A percentile compares a stretch with the other conserved stretches of the same genome.
Evolutionary conservation across 2,329 filamentous ascomycete species (phyloP).

Genomic region (Arthrobotrys megalospora): DNA sequence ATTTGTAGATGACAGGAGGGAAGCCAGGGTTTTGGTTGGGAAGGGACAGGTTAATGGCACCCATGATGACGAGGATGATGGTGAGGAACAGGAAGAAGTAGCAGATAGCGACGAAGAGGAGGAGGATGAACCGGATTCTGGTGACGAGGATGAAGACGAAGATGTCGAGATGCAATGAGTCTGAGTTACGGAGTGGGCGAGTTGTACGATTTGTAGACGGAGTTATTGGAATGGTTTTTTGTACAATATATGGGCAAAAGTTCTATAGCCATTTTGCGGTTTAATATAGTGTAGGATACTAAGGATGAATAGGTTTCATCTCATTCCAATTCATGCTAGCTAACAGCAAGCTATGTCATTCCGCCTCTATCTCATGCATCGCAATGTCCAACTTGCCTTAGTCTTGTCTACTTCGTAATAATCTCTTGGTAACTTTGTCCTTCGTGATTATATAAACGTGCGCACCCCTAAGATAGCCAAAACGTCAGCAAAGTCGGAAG

Average conservation of each 20-base stretch:
- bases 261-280: conserved; percentile 38
- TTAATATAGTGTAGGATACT: conserved; percentile 43
- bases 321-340: conserved; percentile 26
- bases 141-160: conserved; percentile 28
- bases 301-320: conserved; percentile 25
- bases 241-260: conserved; percentile 54
- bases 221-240: conserved; percentile 42
- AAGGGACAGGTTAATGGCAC: conserved; percentile 39
- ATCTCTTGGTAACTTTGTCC: conserved; percentile 98
- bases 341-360: conserved; percentile 5
- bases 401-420: conserved; percentile 98
- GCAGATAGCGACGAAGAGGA: conserved; percentile 25
- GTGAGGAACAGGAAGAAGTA: conserved; percentile 9
- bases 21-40: conserved; percentile 25
- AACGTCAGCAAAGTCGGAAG: conserved; percentile 6
- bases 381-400: conserved; percentile 69
- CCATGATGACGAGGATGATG: conserved; percentile 22
- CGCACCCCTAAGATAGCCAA: conserved; percentile 74
- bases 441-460: conserved; percentile 99
- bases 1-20: conserved; percentile 47
- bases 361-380: conserved; percentile 3
- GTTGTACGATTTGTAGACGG: conserved; percentile 27
- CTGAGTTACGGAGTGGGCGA: conserved; percentile 2
- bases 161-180: conserved; percentile 44
- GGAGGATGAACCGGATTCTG: background rate